A percentile compares a stretch with the other conserved stretches of the same genome.
These are phyloP conservation scores for Blastobotrys elegans DNA, from an alignment of 1,139 yeast genomes.

Conservation along the genomic window DNA sequence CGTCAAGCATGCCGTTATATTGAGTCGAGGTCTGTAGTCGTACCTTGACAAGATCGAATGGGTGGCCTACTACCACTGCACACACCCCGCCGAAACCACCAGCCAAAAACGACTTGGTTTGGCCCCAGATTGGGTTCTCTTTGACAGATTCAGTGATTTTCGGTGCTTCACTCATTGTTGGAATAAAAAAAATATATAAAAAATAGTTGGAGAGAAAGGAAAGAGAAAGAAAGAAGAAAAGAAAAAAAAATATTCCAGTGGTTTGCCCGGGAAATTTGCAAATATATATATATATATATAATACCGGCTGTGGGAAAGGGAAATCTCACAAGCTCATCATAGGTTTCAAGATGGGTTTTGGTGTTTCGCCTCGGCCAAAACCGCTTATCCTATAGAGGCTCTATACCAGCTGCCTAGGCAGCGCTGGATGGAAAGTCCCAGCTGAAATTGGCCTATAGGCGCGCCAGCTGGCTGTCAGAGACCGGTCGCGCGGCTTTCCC, in stretches of 20 bases:
- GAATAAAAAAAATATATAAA: neutral
- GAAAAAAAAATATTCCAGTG: neutral
- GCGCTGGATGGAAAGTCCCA: neutral
- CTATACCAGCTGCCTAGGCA: no score
- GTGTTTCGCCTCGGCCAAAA: constrained; percentile 9
- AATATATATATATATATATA: neutral
- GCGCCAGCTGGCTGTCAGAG: no score
- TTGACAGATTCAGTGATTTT: constrained; percentile 9
- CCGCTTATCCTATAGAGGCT: no score
- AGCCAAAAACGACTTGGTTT: constrained; percentile 73
- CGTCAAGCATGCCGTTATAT: constrained; percentile 56
- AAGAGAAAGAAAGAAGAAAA: neutral
- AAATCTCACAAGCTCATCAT: neutral
- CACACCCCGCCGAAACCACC: constrained; percentile 87
- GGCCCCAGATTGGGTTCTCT: constrained; percentile 34
- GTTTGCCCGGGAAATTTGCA: neutral
- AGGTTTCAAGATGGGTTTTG: neutral
- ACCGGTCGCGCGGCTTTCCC: no score
- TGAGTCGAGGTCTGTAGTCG: constrained; percentile 70
- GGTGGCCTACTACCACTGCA: constrained; percentile 92
- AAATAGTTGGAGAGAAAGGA: neutral
- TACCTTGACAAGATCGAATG: constrained; percentile 90
- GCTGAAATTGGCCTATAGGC: neutral
- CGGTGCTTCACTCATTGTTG: constrained; percentile 10
- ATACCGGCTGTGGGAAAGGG: neutral